Evolutionary conservation across 306 rosid genomes (phyloP).

Genomic region (Vigna mungo): DNA sequence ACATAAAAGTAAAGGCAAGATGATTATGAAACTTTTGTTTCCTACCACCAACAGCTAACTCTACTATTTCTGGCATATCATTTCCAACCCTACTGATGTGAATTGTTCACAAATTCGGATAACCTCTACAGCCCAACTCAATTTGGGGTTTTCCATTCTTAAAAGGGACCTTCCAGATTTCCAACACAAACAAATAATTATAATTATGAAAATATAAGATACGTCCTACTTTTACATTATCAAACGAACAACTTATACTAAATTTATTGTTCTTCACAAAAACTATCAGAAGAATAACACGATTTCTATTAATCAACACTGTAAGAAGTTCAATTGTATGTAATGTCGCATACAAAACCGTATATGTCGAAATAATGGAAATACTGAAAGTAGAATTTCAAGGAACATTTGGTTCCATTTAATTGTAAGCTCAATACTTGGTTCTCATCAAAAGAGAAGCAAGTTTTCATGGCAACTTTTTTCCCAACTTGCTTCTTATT

Average conservation of each 20-base stretch:
- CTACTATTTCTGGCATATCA: background rate
- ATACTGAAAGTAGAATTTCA: background rate
- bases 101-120: background rate
- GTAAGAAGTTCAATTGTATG: too few species aligned
- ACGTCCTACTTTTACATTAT: too few species aligned
- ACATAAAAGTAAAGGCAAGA: constrained; percentile 34
- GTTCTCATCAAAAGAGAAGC: background rate
- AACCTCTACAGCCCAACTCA: constrained; percentile 1
- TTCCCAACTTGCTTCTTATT: background rate
- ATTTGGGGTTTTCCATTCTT: background rate
- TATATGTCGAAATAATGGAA: background rate
- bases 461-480: constrained; percentile 24
- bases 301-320: too few species aligned
- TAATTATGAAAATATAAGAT: too few species aligned
- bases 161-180: background rate
- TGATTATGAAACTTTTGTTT: constrained; percentile 27
- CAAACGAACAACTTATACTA: too few species aligned
- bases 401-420: constrained; percentile 20
- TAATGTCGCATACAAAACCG: background rate
- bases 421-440: background rate
- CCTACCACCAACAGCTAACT: background rate
- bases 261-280: too few species aligned
- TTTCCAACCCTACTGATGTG: constrained; percentile 6
- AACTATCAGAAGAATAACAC: too few species aligned
- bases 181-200: too few species aligned